These are phyloP conservation scores for Lentinula edodes DNA, from an alignment of 768 basidiomycete species.

Conservation along the genomic window DNA sequence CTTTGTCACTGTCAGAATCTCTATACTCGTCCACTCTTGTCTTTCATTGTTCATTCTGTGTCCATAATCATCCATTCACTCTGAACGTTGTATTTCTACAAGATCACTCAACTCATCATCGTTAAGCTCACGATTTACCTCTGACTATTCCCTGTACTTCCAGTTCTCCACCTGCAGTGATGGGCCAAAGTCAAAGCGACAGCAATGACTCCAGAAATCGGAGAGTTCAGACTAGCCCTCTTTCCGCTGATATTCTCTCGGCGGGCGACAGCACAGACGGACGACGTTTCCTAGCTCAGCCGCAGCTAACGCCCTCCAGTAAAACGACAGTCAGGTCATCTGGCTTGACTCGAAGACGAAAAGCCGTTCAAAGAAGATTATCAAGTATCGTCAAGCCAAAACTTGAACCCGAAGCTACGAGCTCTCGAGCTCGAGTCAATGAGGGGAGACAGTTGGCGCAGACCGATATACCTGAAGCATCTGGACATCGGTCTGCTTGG, in stretches of 20 bases:
- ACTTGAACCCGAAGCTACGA: background rate
- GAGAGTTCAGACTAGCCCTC: too few species aligned
- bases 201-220: background rate
- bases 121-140: background rate
- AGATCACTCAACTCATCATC: background rate
- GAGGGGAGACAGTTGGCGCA: slow-evolving; percentile 4
- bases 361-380: slow-evolving; percentile 28
- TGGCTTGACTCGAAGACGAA: background rate
- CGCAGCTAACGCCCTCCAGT: background rate
- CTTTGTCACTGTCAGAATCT: too few species aligned
- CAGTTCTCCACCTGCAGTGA: background rate
- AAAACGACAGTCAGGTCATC: background rate
- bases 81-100: background rate
- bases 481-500: slow-evolving; percentile 4
- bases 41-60: too few species aligned
- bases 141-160: background rate
- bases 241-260: background rate
- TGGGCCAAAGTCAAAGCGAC: slow-evolving; percentile 2
- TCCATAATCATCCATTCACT: background rate
- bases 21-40: too few species aligned
- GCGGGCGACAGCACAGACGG: background rate
- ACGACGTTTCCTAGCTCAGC: too few species aligned
- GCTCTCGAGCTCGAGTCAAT: slow-evolving; percentile 14
- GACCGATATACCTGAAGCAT: background rate
- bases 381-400: slow-evolving; percentile 22